These are phyloP conservation scores for Solidago caesia DNA, from an alignment of 129 eudicot species.

Conservation along the genomic window DNA sequence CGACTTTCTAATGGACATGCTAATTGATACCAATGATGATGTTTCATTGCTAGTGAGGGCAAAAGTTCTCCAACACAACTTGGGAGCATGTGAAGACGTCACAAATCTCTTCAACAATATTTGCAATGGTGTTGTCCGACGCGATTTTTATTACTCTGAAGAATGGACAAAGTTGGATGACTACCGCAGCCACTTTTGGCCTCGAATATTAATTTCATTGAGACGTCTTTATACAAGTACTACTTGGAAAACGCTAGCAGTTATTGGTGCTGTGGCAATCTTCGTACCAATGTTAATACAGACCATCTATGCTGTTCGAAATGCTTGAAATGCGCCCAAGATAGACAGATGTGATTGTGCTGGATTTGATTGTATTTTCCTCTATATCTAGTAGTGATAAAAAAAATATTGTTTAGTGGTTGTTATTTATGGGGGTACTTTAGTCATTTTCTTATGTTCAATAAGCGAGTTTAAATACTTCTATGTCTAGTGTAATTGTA, in stretches of 20 bases:
- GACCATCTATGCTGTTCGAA: constrained; percentile 12
- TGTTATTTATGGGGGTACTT: too few relatives aligned
- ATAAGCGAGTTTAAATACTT: too few relatives aligned
- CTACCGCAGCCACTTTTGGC: constrained; percentile 19
- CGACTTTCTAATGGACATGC: constrained; percentile 29
- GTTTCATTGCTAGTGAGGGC: constrained; percentile 26
- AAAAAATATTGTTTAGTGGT: too few relatives aligned
- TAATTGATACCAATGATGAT: constrained; percentile 26
- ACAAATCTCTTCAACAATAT: constrained; percentile 25
- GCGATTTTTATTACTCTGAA: constrained; percentile 15
- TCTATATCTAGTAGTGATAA: neutral
- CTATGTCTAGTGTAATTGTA: too few relatives aligned
- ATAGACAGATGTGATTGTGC: neutral
- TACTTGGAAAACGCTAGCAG: constrained; percentile 20
- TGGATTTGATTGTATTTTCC: neutral
- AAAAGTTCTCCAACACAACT: constrained; percentile 20
- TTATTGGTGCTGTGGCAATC: constrained; percentile 8
- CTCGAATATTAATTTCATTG: constrained; percentile 14
- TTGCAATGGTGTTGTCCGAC: constrained; percentile 19
- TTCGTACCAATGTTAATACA: constrained; percentile 10
- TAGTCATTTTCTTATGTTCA: too few relatives aligned
- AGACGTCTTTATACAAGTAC: constrained; percentile 17
- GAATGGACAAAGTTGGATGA: constrained; percentile 7
- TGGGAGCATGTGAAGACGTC: constrained; percentile 28
- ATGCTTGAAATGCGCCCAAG: neutral